Evolutionary conservation across 495 filamentous ascomycete genomes (phyloP), one percentile per base, ranked within the genome.

Genomic region (Xylaria bambusicola): DNA sequence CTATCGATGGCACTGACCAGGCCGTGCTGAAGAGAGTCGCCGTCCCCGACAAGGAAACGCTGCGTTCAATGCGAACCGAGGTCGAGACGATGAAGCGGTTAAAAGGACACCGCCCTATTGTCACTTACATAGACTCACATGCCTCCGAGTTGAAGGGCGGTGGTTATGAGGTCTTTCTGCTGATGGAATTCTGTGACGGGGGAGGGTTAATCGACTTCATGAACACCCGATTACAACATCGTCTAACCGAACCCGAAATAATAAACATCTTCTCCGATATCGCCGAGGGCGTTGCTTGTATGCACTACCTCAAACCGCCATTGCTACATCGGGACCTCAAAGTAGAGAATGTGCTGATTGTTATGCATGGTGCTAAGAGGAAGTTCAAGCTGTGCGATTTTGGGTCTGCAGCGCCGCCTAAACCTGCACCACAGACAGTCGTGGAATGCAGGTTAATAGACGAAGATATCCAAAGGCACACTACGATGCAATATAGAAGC

Each of bases 41-140:
- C n/a, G 94, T 98, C 31, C 91, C 95, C 40, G 94, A 98, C 71
- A 96, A 94, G 80, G 87, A 94, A 65, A 84, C 92, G 51, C 81
- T 98, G 71, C 89, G 92, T 27, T 92, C 87, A 72, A 97, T 98
- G 94, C 88, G 95, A 69, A 98, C 88, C 58, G 94, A 98, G 80
- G 94, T 98, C 53, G 94, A 98, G 76, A 98, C 94, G 18, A 98
- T 98, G 94, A 98, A 98, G 84, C 91, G 93, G 68, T 79, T 98
- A 60, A 96, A 95, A 80, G 95, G 95, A 33, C 94, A 97, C 78
- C 86, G 85, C 52, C 88, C 94, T 62, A 97, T 98, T 69, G 94
- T 98, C 66, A 96, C 88, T 49, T 98, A 98, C 73, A 91, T 98
- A 72, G 94, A 98, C 78, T 97, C 92, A 52, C 94, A 98, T 77